Evolutionary conservation across 352 stramenopile species (phyloP).

Genomic region (Globisporangium nagaii): DNA sequence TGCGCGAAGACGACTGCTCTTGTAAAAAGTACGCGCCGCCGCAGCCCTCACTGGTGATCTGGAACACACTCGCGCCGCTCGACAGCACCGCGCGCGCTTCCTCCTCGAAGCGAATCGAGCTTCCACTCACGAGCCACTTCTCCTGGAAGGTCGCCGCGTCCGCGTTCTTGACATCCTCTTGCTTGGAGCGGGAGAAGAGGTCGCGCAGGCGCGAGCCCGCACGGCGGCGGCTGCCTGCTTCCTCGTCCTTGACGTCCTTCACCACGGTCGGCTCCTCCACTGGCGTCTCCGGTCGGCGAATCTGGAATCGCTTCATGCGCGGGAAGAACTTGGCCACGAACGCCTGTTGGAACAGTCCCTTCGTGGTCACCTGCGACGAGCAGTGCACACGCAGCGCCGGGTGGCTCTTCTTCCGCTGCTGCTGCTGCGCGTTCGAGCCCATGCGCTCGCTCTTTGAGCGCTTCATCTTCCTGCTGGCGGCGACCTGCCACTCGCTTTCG

Average conservation of each 20-base stretch:
- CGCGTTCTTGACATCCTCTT: neutral
- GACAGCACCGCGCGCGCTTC: constrained; percentile 30
- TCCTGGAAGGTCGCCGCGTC: constrained; percentile 3
- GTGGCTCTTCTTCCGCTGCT: neutral
- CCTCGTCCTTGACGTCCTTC: neutral
- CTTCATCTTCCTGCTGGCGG: neutral
- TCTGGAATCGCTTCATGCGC: constrained; percentile 5
- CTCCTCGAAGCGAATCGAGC: constrained; percentile 33
- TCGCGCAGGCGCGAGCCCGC: constrained; percentile 5
- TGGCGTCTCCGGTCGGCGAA: neutral
- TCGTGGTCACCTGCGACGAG: constrained; percentile 1
- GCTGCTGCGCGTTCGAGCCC: neutral
- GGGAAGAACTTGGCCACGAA: constrained; percentile 8
- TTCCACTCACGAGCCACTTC: constrained; percentile 44
- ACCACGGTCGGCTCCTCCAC: neutral
- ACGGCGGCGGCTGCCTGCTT: neutral
- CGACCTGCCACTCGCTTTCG: neutral
- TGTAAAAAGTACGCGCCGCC: constrained; percentile 67
- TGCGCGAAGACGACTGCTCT: constrained; percentile 7
- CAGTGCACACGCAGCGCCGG: constrained; percentile 1
- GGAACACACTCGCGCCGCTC: constrained; percentile 31
- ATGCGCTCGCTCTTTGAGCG: constrained; percentile 3
- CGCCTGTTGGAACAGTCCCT: constrained; percentile 9
- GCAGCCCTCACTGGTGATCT: constrained; percentile 75
- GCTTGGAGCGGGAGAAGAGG: constrained; percentile 5